Evolutionary conservation across 2,329 filamentous ascomycete genomes (phyloP).

Genomic region (Fusarium liriodendri): DNA sequence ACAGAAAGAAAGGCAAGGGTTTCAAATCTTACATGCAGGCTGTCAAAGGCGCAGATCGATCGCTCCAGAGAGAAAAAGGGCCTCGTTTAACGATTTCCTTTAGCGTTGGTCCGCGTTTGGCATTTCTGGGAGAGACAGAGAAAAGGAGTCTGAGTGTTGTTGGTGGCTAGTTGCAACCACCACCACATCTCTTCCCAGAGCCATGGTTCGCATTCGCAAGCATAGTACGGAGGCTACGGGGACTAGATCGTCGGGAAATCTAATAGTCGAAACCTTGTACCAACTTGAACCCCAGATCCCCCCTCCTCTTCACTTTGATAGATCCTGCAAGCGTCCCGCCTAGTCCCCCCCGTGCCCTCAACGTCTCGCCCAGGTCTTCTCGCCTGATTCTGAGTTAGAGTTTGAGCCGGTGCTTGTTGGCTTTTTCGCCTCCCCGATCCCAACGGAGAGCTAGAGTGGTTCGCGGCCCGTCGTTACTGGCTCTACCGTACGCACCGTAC

Average conservation of each 20-base stretch:
- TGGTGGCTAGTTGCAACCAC: neutral
- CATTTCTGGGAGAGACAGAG: neutral
- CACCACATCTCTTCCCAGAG: neutral
- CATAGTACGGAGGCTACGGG: neutral
- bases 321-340: slow-evolving; percentile 36
- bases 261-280: slow-evolving; percentile 29
- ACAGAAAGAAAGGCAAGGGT: neutral
- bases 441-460: neutral
- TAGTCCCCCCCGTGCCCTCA: neutral
- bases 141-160: neutral
- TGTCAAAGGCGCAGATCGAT: slow-evolving; percentile 13
- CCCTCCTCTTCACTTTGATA: neutral
- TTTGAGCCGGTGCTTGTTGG: slow-evolving; percentile 23
- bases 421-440: slow-evolving; percentile 33
- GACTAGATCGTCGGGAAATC: slow-evolving; percentile 21
- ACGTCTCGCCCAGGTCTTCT: neutral
- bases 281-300: slow-evolving; percentile 11
- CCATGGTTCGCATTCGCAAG: neutral
- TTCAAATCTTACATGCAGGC: slow-evolving; percentile 12
- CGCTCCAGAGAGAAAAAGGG: neutral
- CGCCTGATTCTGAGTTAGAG: slow-evolving; percentile 16
- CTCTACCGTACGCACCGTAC: neutral
- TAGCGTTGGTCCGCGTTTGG: neutral
- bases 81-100: neutral
- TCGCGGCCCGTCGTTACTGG: slow-evolving; percentile 7